These are phyloP conservation scores for Theobroma cacao DNA, from an alignment of 345 rosid species.

Conservation along the genomic window DNA sequence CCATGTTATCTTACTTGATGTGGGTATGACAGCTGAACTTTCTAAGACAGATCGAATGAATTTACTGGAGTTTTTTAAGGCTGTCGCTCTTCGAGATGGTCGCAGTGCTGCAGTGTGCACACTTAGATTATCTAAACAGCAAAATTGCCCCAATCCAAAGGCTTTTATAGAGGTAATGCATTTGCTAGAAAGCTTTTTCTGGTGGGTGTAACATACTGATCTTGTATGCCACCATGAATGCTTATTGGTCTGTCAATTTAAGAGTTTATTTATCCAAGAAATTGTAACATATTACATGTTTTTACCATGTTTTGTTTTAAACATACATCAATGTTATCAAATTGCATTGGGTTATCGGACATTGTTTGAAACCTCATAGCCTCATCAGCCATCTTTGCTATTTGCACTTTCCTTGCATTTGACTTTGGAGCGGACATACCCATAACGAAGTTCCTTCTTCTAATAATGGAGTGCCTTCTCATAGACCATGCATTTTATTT, in stretches of 20 bases:
- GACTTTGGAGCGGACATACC: neutral
- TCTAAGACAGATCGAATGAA: conserved; percentile 57
- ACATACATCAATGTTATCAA: neutral
- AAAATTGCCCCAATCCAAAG: conserved; percentile 64
- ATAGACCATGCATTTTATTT: neutral
- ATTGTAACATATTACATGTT: neutral
- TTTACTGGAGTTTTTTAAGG: conserved; percentile 65
- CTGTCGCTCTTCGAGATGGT: conserved; percentile 70
- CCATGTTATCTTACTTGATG: conserved; percentile 74
- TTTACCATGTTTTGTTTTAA: neutral
- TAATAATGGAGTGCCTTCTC: neutral
- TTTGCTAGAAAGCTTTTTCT: neutral
- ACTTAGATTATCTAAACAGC: conserved; percentile 59
- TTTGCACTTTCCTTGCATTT: neutral
- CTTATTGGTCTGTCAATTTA: neutral
- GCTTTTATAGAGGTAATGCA: conserved; percentile 57
- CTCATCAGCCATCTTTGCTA: neutral
- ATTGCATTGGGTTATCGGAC: neutral
- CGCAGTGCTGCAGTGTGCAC: conserved; percentile 69
- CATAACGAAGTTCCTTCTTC: neutral
- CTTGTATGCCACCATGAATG: neutral
- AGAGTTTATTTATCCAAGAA: conserved; percentile 5
- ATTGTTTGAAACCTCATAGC: neutral
- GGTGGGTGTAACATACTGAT: neutral
- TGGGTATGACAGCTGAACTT: conserved; percentile 86